Percentiles rank a stretch among this genome's conserved stretches.
phyloP scores from a whole-genome alignment of 2,329 filamentous ascomycete genomes.

The Penicillium italicum region DNA sequence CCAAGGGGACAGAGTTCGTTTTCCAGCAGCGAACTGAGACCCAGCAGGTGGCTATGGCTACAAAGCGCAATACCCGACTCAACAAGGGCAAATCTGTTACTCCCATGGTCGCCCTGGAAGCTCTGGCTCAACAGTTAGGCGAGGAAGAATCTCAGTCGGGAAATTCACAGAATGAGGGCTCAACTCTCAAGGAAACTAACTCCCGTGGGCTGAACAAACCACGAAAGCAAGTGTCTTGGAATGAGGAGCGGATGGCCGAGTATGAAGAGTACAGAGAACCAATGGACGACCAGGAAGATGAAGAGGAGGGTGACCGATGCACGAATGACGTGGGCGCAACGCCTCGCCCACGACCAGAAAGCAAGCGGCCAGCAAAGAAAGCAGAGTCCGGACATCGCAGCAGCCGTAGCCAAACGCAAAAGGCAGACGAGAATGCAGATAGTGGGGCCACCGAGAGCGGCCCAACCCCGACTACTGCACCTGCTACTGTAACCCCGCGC shows the following conservation, averaged over 20 bases:
- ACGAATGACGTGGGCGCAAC: slow-evolving; percentile 22
- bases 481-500: slow-evolving; percentile 26
- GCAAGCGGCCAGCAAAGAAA: slow-evolving; percentile 23
- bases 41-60: slow-evolving; percentile 42
- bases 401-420: slow-evolving; percentile 23
- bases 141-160: slow-evolving; percentile 4
- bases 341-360: slow-evolving; percentile 15
- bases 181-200: slow-evolving; percentile 1
- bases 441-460: slow-evolving; percentile 15
- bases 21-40: slow-evolving; percentile 42
- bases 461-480: slow-evolving; percentile 20
- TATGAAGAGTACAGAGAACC: slow-evolving; percentile 29
- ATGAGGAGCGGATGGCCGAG: slow-evolving; percentile 36
- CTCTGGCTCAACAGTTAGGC: slow-evolving; percentile 19
- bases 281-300: slow-evolving; percentile 14
- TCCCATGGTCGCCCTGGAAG: slow-evolving; percentile 32
- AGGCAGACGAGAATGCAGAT: slow-evolving; percentile 6
- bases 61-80: slow-evolving; percentile 42
- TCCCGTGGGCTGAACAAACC: slow-evolving; percentile 10
- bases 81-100: slow-evolving; percentile 41
- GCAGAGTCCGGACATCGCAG: slow-evolving; percentile 23
- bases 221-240: slow-evolving; percentile 38
- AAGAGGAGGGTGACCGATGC: slow-evolving; percentile 10
- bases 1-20: slow-evolving; percentile 46
- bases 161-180: slow-evolving; percentile 2